Percentiles rank a stretch among this genome's conserved stretches.
phyloP scores from a whole-genome alignment of 1,139 yeast species.

The Diutina neorugosa region DNA sequence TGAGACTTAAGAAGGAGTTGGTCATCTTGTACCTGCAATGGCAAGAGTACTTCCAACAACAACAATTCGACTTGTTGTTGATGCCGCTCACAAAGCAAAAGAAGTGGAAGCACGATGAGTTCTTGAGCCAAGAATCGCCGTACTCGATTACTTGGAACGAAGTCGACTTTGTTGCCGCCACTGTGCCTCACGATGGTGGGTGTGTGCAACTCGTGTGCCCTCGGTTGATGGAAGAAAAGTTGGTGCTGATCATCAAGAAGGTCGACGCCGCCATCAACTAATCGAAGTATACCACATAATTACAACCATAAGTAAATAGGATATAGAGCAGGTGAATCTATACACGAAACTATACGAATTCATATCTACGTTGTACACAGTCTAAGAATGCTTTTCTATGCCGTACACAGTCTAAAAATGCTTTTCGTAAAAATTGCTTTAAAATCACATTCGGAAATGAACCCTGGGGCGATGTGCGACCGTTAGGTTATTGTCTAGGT shows the following conservation, averaged over 20 bases:
- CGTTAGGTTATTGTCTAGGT: too few relatives aligned
- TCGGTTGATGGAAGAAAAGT: not conserved
- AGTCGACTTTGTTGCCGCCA: not conserved
- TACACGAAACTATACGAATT: not conserved
- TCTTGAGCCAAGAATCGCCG: not conserved
- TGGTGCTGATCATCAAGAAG: not conserved
- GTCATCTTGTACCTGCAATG: not conserved
- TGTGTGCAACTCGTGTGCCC: not conserved
- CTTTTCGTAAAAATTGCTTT: too few relatives aligned
- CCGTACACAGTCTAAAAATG: too few relatives aligned
- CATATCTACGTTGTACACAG: too few relatives aligned
- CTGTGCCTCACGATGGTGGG: not conserved
- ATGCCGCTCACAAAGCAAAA: not conserved
- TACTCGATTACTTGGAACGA: not conserved
- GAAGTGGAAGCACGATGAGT: not conserved
- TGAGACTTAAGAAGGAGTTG: not conserved
- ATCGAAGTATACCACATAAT: too few relatives aligned
- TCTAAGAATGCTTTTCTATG: too few relatives aligned
- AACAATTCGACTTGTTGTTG: not conserved
- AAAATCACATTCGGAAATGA: too few relatives aligned
- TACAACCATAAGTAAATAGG: too few relatives aligned
- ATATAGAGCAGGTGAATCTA: not conserved
- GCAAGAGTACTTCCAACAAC: not conserved
- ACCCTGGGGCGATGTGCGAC: too few relatives aligned
- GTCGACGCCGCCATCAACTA: not conserved